Conservation (phyloP, 2,329 filamentous ascomycete genomes). For the Ophiostoma fasciatum region DNA sequence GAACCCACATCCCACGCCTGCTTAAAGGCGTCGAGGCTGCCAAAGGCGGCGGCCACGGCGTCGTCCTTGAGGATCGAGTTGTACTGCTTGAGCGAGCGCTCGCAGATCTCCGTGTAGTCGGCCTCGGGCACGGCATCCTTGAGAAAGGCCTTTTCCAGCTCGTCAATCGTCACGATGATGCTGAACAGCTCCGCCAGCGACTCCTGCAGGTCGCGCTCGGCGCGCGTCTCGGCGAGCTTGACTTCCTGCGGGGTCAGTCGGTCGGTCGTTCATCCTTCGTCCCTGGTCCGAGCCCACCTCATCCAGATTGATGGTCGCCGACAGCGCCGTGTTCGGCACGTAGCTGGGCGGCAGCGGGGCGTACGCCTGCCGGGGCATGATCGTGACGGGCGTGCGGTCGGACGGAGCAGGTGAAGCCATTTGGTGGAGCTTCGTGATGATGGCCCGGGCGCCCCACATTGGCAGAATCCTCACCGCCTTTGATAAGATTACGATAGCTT, state of each 20-base stretch:
- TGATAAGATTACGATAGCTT: not conserved
- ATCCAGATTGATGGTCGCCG: conserved; percentile 84
- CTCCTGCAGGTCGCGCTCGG: conserved; percentile 86
- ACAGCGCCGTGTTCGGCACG: conserved; percentile 67
- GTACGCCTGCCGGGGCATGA: conserved; percentile 55
- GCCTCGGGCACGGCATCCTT: conserved; percentile 85
- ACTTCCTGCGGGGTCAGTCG: conserved; percentile 52
- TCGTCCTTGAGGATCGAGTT: conserved; percentile 87
- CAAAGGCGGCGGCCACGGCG: conserved; percentile 75
- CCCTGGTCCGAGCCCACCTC: too few species aligned
- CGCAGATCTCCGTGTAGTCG: conserved; percentile 94
- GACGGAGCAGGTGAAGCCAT: not conserved
- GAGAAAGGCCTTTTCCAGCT: conserved; percentile 89
- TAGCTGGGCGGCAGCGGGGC: conserved; percentile 86
- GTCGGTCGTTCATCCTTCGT: too few species aligned
- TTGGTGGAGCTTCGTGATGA: not conserved
- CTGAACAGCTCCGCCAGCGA: conserved; percentile 95
- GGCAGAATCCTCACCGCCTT: conserved; percentile 6
- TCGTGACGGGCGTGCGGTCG: conserved; percentile 19
- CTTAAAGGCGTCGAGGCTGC: conserved; percentile 82
- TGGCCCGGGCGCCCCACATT: not conserved
- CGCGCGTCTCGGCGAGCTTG: conserved; percentile 72
- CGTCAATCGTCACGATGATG: conserved; percentile 90
- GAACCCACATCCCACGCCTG: conserved; percentile 68
- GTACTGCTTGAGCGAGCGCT: conserved; percentile 88